Base-by-base conservation (phyloP, 306 rosid genomes). In the Hippophae gyantsensis region DNA sequence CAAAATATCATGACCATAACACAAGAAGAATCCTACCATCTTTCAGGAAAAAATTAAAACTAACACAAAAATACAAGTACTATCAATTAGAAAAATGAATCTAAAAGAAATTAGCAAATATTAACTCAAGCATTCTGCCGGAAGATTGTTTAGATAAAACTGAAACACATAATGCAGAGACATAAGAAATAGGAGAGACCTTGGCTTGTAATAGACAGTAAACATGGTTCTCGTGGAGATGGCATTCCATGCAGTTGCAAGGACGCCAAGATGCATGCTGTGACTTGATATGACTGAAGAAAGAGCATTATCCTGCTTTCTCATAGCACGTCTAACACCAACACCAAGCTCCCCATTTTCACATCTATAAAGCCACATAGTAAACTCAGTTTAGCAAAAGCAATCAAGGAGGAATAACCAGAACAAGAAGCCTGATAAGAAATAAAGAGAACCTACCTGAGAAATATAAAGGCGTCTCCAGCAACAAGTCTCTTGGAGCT, bases 231-330 rank as follows among this genome's bases (percentile, higher is more conserved):
- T 87, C 2, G 99, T 92, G 61, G 55, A 26, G 42, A 78, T 68
- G 43, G 99, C 96, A 71, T 92, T 96, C 96, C 95, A 92, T 3
- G 99, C 99, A 52, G 99, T 92, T 58, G 99, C 99, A 56, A 88
- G 95, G 38, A 92, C 99, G 49, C 99, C 99, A 10, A 92, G 96
- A 65, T 92, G 99, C 99, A 92, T 92, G 65, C 99, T 92, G 48
- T 92, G 99, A 81, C 99, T 88, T 42, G 99, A 92, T 66, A 92
- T 92, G 56, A 92, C 96, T 0, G 99, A 88, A 0, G 99, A 92
- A 0, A 96, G 95, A 43, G 83, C 86, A 48, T 86, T 88, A 38
- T 85, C 86, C 78, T 81, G 93, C 59, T 92, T 94, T 52, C 99
- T 84, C 99, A 92, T 85, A 18, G 99, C 96, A 8, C 95, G 93